phyloP scores from a whole-genome alignment of 306 rosid species.

The Alnus glutinosa region DNA sequence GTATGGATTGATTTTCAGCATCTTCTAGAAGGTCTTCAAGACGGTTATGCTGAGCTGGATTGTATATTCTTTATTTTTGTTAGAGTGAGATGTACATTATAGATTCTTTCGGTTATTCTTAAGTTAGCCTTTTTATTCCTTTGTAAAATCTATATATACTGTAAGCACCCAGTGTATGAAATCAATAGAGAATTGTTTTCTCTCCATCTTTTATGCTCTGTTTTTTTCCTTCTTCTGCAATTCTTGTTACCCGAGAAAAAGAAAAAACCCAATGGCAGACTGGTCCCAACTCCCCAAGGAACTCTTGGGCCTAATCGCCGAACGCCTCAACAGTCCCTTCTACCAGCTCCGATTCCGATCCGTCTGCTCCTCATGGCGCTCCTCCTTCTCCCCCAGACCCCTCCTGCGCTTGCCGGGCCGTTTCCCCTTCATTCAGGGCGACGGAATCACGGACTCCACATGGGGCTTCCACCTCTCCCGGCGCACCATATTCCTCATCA shows the following conservation, averaged over 20 bases:
- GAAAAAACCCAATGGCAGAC: constrained; percentile 40
- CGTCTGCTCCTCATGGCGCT: constrained; percentile 66
- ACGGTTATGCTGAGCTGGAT: too few relatives aligned
- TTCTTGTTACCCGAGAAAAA: not conserved
- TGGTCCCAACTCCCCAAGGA: constrained; percentile 67
- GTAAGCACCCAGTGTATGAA: too few relatives aligned
- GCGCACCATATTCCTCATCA: constrained; percentile 44
- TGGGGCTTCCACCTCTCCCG: constrained; percentile 52
- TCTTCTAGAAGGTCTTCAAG: too few relatives aligned
- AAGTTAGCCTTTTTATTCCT: too few relatives aligned
- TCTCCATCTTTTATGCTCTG: too few relatives aligned
- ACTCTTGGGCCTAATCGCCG: constrained; percentile 46
- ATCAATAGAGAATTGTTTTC: too few relatives aligned
- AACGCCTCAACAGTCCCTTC: constrained; percentile 40
- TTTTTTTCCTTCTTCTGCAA: too few relatives aligned
- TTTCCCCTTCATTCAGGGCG: constrained; percentile 53
- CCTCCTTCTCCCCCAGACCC: constrained; percentile 36
- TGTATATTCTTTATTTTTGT: too few relatives aligned
- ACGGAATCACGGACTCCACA: constrained; percentile 36
- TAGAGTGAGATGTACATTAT: too few relatives aligned
- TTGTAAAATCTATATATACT: too few relatives aligned
- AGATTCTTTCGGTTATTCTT: too few relatives aligned
- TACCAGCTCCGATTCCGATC: constrained; percentile 58
- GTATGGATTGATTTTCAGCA: too few relatives aligned
- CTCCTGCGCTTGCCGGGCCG: constrained; percentile 30